Evolutionary conservation across 176 grass and related monocot genomes (phyloP), one percentile per base, ranked within the genome.

Genomic region (Zea mays): DNA sequence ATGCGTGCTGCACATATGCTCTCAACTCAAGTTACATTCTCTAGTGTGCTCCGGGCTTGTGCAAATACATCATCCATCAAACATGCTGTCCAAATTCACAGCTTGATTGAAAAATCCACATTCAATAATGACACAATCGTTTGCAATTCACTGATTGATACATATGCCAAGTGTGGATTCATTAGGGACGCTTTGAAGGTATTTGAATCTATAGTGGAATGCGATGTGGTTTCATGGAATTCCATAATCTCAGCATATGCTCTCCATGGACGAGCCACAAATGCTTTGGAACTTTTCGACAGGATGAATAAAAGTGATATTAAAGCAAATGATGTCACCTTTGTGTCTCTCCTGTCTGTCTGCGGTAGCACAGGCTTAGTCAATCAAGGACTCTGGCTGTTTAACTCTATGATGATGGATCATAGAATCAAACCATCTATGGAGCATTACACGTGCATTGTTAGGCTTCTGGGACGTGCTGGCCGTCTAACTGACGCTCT

Each of bases 81-180:
- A 43, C 83, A 89, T 39, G 65, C 78, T 74, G 82, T 74, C 27
- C 89, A 94, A 75, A 45, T 94, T 65, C 92, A 94, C 75, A 76
- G 83, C 60, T 85, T 89, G 77, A 75, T 94, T 72, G 76, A 82
- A 54, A 94, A 94, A 65, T 84, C 92, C 39, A 84, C 78, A 86
- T 82, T 91, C 34, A 85, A 59, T 42, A 55, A 34, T 49, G 88
- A 94, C 67, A 84, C 80, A 10, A 47, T 86, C 27, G 86, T 94
- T 74, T 84, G 59, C 72, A 94, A 91, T 82, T 88, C 92, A 76
- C 78, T 94, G 37, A 85, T 94, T 79, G 92, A 94, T 75, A 76
- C 92, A 63, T 94, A 94, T 86, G 88, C 89, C 7, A 91, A 94
- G 70, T 91, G 89, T 20, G 92, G 92, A 59, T 91, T 55, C 65